A percentile compares a stretch with the other conserved stretches of the same genome.
Evolutionary conservation across 1,139 yeast genomes (phyloP).

Genomic region (Geotrichum macrosporum): DNA sequence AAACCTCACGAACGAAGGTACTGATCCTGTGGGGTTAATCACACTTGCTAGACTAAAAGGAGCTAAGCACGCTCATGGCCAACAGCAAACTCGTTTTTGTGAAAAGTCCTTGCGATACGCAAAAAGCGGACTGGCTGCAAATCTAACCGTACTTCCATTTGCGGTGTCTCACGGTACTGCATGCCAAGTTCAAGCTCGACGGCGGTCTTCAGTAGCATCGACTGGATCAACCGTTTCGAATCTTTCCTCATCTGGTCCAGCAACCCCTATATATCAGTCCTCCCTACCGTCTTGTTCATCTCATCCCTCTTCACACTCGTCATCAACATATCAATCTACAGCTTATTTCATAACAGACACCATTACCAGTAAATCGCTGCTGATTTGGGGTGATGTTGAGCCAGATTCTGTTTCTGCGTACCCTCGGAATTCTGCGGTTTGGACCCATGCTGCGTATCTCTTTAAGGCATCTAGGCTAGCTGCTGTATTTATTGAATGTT

Average conservation of each 20-base stretch:
- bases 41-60: conserved; percentile 3
- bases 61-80: not conserved
- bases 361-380: conserved; percentile 39
- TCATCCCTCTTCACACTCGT: conserved; percentile 26
- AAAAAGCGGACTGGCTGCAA: conserved; percentile 9
- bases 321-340: conserved; percentile 42
- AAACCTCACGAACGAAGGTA: conserved; percentile 46
- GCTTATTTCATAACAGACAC: conserved; percentile 50
- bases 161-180: conserved; percentile 14
- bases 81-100: no score
- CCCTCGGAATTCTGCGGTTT: conserved; percentile 47
- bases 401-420: conserved; percentile 50
- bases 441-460: conserved; percentile 53
- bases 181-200: conserved; percentile 1
- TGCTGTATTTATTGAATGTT: conserved; percentile 72
- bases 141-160: conserved; percentile 14
- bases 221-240: conserved; percentile 5
- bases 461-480: conserved; percentile 42
- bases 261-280: conserved; percentile 19
- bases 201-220: conserved; percentile 8
- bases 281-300: conserved; percentile 26
- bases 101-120: not conserved
- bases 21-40: conserved; percentile 31
- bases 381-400: conserved; percentile 83
- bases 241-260: conserved; percentile 6